Base-by-base conservation (phyloP, 2,329 filamentous ascomycete genomes). In the Sporothrix globosa region DNA sequence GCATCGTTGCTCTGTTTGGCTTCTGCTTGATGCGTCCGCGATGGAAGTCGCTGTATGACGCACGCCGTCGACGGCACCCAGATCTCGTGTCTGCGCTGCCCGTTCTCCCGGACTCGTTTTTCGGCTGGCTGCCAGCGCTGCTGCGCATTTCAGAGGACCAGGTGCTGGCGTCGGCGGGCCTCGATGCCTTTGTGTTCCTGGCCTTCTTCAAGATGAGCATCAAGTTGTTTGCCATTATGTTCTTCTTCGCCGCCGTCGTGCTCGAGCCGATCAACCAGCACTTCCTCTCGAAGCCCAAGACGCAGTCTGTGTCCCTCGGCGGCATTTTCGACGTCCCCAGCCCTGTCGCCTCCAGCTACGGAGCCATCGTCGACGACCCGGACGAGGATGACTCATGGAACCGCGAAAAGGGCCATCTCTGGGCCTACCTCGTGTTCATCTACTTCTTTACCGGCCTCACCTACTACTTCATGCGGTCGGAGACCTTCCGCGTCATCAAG, bases 131-230 rank as follows among this genome's bases (percentile, higher is more conserved):
- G 61, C 89, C 93, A 1, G 88, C 90, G 3, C 82, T 99, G 53
- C 96, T 93, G 82, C 88, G 82, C 74, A 92, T 99, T 72, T 92
- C 90, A 1, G 94, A 98, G 74, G 90, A 97, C 77, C 91, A 98
- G 80, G 89, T 99, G 4, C 84, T 99, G 68, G 90, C 91, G 19
- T 95, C 93, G 24, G 95, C 95, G 21, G 96, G 96, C 0, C 86
- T 99, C 66, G 96, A 99, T 82, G 96, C 44, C 71, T 71, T 21
- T 69, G 76, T 88, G 87, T 97, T 99, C 78, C 85, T 99, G 17
- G 88, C 91, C 19, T 99, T 99, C 81, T 98, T 97, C 85, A 96
- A 94, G 79, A 96, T 98, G 88, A 91, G 95, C 14, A 92, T 93
- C 74, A 92, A 91, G 73, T 91, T 97, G 75, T 90, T 98, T 67